Evolutionary conservation across 2,329 filamentous ascomycete genomes (phyloP).

Genomic region (Verticillium zaregamsianum): DNA sequence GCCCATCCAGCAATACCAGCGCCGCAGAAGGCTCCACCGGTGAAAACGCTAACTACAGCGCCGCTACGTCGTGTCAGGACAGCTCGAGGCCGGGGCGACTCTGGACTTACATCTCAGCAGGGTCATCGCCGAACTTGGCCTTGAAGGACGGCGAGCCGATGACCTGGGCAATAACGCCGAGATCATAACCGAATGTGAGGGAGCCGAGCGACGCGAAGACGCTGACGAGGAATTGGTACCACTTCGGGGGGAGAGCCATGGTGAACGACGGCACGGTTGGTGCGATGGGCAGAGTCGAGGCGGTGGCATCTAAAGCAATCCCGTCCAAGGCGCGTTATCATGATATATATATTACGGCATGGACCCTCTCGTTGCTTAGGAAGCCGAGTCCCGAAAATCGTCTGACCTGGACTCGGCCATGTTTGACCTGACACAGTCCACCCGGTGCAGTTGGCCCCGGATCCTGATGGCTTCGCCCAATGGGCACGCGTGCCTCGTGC

Average conservation of each 20-base stretch:
- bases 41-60: constrained; percentile 58
- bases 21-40: constrained; percentile 69
- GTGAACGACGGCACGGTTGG: neutral
- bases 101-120: neutral
- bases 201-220: constrained; percentile 54
- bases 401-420: neutral
- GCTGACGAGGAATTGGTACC: constrained; percentile 44
- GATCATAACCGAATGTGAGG: constrained; percentile 51
- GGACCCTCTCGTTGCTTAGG: neutral
- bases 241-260: constrained; percentile 40
- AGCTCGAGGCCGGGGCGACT: neutral
- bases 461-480: neutral
- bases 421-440: neutral
- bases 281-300: neutral
- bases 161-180: constrained; percentile 48
- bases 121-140: constrained; percentile 28
- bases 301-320: neutral
- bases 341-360: neutral
- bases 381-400: neutral
- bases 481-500: neutral
- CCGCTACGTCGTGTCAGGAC: neutral
- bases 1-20: constrained; percentile 58
- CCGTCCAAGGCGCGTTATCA: neutral
- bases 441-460: neutral
- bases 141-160: constrained; percentile 44